Base-by-base conservation (phyloP, 768 basidiomycete genomes). In the Cystofilobasidium macerans region DNA sequence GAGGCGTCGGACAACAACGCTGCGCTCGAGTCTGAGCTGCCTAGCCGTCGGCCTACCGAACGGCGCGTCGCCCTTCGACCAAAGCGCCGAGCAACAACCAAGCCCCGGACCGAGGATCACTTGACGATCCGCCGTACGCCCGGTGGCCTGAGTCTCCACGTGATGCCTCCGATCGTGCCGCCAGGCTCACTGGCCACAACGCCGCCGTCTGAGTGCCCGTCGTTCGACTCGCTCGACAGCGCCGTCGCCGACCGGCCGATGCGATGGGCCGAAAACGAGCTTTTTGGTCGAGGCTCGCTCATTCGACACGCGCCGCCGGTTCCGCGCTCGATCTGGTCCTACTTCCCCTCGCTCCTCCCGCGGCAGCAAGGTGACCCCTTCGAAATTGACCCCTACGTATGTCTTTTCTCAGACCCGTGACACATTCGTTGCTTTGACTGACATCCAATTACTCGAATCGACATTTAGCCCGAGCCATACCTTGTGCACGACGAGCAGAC, bases 401-500 rank as follows among this genome's bases (percentile, higher is more conserved):
- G 51, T 32, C 24, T 51, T 30, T 51, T 36, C 51, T 12, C 48
- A 5, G 28, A 12, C 16, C 9, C 9, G 6, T 51, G 3, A 6
- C 32, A 1, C 26, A 54, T 4, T 11, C 28, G 42, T 26, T 24
- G 48, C 26, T 54, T 4, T 18, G 6, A 54, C 51, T 22, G 30
- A 54, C 51, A 12, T n/a, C 45, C 16, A 45, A 20, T 16, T 40
- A 8, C 38, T 45, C 43, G 13, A 5, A 5, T 5, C 51, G 8
- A 30, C 18, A 3, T 11, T 54, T 18, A 54, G 51, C 60, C 35
- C 28, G 60, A 57, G 35, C 59, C 61, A 1, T 65, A 85, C 83
- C 20, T 76, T 85, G 28, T 81, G 81, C 26, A 78, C 81, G 71
- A 81, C 85, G 43, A 85, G 85, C 48, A 76, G 76, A 57, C 81